Conservation (phyloP, 805 yeast species). For the Barnettozyma botsteinii region DNA sequence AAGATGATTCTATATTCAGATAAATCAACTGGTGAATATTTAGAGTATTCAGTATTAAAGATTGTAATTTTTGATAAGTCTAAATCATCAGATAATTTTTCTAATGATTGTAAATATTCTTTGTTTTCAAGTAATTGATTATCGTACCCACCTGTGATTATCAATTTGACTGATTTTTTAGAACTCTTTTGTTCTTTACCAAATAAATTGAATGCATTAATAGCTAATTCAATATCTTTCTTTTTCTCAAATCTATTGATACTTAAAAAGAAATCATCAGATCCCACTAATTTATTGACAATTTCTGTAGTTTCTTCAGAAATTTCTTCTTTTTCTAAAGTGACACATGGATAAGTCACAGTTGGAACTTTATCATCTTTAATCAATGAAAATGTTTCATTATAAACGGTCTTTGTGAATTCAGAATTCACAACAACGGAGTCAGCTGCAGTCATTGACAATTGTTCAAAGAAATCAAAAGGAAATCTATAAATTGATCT, state of each 20-base stretch:
- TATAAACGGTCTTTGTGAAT: conserved; percentile 70
- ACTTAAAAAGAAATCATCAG: conserved; percentile 49
- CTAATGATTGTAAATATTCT: conserved; percentile 58
- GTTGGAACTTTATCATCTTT: conserved; percentile 25
- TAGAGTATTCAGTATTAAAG: conserved; percentile 26
- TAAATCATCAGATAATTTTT: conserved; percentile 39
- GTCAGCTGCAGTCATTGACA: conserved; percentile 74
- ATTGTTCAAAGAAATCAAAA: conserved; percentile 79
- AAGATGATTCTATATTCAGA: conserved; percentile 51
- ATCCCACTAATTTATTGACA: conserved; percentile 17
- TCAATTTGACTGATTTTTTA: conserved; percentile 40
- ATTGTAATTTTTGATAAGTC: conserved; percentile 42
- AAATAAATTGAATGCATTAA: conserved; percentile 55
- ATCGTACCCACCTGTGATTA: conserved; percentile 92
- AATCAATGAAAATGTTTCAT: conserved; percentile 49
- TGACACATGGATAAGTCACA: conserved; percentile 60
- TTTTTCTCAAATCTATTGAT: conserved; percentile 86
- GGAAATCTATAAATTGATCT: conserved; percentile 70
- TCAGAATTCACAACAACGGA: conserved; percentile 79
- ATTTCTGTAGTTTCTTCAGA: conserved; percentile 13
- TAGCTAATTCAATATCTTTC: conserved; percentile 76
- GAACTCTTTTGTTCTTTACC: conserved; percentile 21
- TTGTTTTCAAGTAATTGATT: conserved; percentile 68
- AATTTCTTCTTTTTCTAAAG: conserved; percentile 32
- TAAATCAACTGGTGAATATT: conserved; percentile 10